These are phyloP conservation scores for Entrophospora sp. DNA, from an alignment of 192 early-diverging fungal genomes.

Conservation along the genomic window DNA sequence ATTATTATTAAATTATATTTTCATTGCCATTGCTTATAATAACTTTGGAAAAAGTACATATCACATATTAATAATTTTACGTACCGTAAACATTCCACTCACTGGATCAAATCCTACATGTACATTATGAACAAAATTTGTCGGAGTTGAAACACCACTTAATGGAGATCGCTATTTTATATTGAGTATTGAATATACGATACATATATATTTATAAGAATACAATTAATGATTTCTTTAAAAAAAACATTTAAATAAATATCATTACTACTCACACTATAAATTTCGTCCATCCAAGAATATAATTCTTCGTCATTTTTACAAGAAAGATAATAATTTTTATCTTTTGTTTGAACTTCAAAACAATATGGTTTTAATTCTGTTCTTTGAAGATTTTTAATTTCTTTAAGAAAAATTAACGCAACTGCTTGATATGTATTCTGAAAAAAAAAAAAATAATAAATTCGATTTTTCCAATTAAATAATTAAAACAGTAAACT, in stretches of 20 bases:
- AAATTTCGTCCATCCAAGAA: conserved; percentile 97
- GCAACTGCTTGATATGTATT: conserved; percentile 79
- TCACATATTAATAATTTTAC: no score
- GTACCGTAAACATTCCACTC: conserved; percentile 51
- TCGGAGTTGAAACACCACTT: conserved; percentile 67
- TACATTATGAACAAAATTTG: conserved; percentile 81
- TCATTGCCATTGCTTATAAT: no score
- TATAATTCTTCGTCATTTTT: conserved; percentile 96
- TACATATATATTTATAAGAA: no score
- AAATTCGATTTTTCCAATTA: not conserved
- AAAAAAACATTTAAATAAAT: not conserved
- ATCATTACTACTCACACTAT: conserved; percentile 51
- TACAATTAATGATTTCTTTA: not conserved
- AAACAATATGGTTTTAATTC: conserved; percentile 92
- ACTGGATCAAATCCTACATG: conserved; percentile 64
- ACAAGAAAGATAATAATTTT: conserved; percentile 86
- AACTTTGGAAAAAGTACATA: no score
- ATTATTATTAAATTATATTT: no score
- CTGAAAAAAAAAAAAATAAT: conserved; percentile 29
- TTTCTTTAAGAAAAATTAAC: conserved; percentile 88
- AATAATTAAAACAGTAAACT: conserved; percentile 8
- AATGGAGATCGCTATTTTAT: conserved; percentile 59
- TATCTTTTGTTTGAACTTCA: conserved; percentile 87
- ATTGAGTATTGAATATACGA: no score
- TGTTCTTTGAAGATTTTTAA: conserved; percentile 77